Evolutionary conservation across 2,329 filamentous ascomycete species (phyloP).

Genomic region (Neurospora crassa): DNA sequence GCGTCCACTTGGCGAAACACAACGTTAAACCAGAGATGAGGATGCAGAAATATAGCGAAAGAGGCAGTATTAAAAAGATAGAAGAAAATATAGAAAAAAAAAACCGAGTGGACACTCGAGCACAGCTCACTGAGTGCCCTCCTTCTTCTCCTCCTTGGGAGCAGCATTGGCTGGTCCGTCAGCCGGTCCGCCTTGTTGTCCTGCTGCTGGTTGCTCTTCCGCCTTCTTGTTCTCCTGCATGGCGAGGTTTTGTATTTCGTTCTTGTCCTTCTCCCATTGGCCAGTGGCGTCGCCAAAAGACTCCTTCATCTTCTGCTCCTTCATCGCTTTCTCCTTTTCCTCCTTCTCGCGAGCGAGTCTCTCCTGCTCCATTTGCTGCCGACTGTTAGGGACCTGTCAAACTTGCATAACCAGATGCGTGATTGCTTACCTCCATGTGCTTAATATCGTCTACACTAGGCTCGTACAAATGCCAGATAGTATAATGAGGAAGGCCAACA

Average conservation of each 20-base stretch:
- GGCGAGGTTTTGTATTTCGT: conserved; percentile 61
- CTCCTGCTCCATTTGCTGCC: conserved; percentile 85
- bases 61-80: not conserved
- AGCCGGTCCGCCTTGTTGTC: not conserved
- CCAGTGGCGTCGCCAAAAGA: conserved; percentile 66
- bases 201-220: conserved; percentile 2
- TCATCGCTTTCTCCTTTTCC: conserved; percentile 63
- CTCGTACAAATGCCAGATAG: conserved; percentile 99
- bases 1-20: not conserved
- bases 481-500: conserved; percentile 92
- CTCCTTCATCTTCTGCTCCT: conserved; percentile 68
- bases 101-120: not conserved
- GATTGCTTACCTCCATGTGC: conserved; percentile 70
- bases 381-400: conserved; percentile 7
- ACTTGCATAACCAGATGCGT: not conserved
- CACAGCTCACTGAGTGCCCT: conserved; percentile 1
- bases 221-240: conserved; percentile 41
- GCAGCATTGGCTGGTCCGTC: conserved; percentile 9
- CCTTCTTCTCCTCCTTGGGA: conserved; percentile 3
- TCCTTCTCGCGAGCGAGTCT: conserved; percentile 70
- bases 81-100: not conserved
- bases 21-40: not conserved
- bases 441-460: conserved; percentile 95
- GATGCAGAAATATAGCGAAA: not conserved
- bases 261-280: conserved; percentile 89